Evolutionary conservation across 2,329 filamentous ascomycete species (phyloP).

Genomic region (Spiromastix sp.): DNA sequence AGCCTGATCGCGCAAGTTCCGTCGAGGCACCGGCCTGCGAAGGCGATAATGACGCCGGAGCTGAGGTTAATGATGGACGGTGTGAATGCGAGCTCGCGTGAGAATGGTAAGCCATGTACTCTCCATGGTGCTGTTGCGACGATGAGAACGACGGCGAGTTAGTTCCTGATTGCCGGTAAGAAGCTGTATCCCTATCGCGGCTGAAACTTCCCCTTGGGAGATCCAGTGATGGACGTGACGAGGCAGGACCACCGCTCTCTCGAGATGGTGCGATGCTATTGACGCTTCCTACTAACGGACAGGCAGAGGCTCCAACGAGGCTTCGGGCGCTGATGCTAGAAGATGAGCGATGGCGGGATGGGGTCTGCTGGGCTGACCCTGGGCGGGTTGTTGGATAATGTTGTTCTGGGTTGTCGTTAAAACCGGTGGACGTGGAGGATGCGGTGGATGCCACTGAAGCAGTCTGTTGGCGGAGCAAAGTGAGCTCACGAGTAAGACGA

Average conservation of each 20-base stretch:
- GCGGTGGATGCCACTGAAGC: constrained; percentile 52
- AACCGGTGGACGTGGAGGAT: constrained; percentile 44
- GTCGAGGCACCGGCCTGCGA: constrained; percentile 10
- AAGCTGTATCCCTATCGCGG: constrained; percentile 32
- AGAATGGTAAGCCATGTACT: constrained; percentile 18
- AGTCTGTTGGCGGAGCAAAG: constrained; percentile 63
- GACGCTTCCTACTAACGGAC: constrained; percentile 26
- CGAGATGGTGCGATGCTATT: constrained; percentile 35
- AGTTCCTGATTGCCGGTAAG: constrained; percentile 23
- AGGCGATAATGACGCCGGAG: constrained; percentile 1
- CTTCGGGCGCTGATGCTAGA: constrained; percentile 42
- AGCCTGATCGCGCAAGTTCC: constrained; percentile 16
- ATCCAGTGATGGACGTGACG: constrained; percentile 21
- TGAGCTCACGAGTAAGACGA: constrained; percentile 79
- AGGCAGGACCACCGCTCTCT: constrained; percentile 20
- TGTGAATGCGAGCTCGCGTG: constrained; percentile 22
- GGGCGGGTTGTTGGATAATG: constrained; percentile 31
- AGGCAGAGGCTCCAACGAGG: constrained; percentile 19
- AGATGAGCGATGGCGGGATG: constrained; percentile 46
- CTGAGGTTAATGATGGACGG: constrained; percentile 3
- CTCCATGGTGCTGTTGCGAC: constrained; percentile 18
- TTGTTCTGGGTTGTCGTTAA: constrained; percentile 40
- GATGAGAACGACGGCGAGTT: constrained; percentile 22
- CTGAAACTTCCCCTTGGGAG: constrained; percentile 24
- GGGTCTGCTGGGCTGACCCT: constrained; percentile 42